Conservation (phyloP, 768 basidiomycete genomes). For the Termitomyces sp. region DNA sequence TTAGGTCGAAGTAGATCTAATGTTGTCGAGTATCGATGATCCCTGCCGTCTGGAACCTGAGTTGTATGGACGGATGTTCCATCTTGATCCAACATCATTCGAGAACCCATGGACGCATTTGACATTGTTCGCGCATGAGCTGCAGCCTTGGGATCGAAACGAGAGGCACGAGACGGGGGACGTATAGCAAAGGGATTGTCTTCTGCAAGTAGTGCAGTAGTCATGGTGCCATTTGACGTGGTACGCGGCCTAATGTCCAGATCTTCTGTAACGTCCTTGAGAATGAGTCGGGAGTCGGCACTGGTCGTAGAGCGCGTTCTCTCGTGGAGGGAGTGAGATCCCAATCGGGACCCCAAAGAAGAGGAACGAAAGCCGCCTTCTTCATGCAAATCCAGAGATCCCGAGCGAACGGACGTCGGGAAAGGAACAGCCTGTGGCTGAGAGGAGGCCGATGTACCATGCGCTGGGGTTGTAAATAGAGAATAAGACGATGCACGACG, state of each 20-base stretch:
- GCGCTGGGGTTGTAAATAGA: slow-evolving; percentile 31
- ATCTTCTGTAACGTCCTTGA: slow-evolving; percentile 27
- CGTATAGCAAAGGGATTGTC: slow-evolving; percentile 68
- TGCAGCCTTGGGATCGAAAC: slow-evolving; percentile 74
- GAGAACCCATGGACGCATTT: slow-evolving; percentile 61
- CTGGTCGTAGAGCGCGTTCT: slow-evolving; percentile 49
- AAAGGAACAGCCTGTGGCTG: slow-evolving; percentile 50
- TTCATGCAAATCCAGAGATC: slow-evolving; percentile 29
- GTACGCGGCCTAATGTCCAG: slow-evolving; percentile 22
- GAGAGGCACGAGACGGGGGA: slow-evolving; percentile 59
- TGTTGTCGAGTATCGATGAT: slow-evolving; percentile 66
- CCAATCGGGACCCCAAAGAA: slow-evolving; percentile 6
- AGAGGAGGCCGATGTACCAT: slow-evolving; percentile 18
- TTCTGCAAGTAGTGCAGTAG: slow-evolving; percentile 32
- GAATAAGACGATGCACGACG: slow-evolving; percentile 47
- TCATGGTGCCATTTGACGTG: slow-evolving; percentile 41
- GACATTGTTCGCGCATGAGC: slow-evolving; percentile 57
- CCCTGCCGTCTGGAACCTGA: slow-evolving; percentile 29
- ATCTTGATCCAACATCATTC: slow-evolving; percentile 54
- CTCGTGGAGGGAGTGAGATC: slow-evolving; percentile 24
- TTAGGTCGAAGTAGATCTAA: slow-evolving; percentile 82
- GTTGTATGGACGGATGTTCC: slow-evolving; percentile 36
- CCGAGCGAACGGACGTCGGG: slow-evolving; percentile 48
- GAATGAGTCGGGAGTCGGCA: slow-evolving; percentile 39
- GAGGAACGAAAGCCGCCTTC: slow-evolving; percentile 3